Conservation (phyloP, 495 filamentous ascomycete genomes). For the Thermochaetoides thermophila region DNA sequence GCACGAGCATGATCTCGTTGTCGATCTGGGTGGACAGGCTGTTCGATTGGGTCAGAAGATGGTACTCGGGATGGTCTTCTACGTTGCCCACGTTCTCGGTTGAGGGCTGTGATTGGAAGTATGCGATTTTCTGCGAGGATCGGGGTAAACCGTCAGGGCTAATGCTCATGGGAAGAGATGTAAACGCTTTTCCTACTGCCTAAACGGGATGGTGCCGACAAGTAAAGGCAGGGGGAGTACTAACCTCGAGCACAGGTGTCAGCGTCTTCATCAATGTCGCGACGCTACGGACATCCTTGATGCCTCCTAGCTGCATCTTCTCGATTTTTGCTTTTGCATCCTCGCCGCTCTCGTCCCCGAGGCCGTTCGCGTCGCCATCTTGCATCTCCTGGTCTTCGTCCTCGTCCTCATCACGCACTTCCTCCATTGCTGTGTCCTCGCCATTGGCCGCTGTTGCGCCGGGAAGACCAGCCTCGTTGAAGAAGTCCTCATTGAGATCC, state of each 20-base stretch:
- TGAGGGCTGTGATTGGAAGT: slow-evolving; percentile 54
- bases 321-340: slow-evolving; percentile 59
- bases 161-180: slow-evolving; percentile 27
- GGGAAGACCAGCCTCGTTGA: slow-evolving; percentile 14
- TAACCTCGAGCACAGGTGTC: slow-evolving; percentile 64
- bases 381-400: slow-evolving; percentile 29
- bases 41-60: slow-evolving; percentile 69
- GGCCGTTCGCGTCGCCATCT: slow-evolving; percentile 31
- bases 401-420: slow-evolving; percentile 23
- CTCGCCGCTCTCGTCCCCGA: slow-evolving; percentile 41
- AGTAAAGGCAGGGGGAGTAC: slow-evolving; percentile 16
- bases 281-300: slow-evolving; percentile 62
- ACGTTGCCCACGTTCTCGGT: slow-evolving; percentile 50
- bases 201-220: slow-evolving; percentile 6
- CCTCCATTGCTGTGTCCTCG: slow-evolving; percentile 13
- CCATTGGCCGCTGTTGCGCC: slow-evolving; percentile 12
- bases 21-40: slow-evolving; percentile 78
- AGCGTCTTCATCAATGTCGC: slow-evolving; percentile 62
- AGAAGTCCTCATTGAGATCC: slow-evolving; percentile 32
- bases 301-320: slow-evolving; percentile 57
- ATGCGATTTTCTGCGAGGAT: slow-evolving; percentile 53
- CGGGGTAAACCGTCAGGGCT: slow-evolving; percentile 45
- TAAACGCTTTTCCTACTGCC: slow-evolving; percentile 33
- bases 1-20: slow-evolving; percentile 79
- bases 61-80: slow-evolving; percentile 78